A percentile compares a stretch with the other conserved stretches of the same genome.
These are phyloP conservation scores for Penicillium psychrofluorescens DNA, from an alignment of 495 filamentous ascomycete genomes.

Conservation along the genomic window DNA sequence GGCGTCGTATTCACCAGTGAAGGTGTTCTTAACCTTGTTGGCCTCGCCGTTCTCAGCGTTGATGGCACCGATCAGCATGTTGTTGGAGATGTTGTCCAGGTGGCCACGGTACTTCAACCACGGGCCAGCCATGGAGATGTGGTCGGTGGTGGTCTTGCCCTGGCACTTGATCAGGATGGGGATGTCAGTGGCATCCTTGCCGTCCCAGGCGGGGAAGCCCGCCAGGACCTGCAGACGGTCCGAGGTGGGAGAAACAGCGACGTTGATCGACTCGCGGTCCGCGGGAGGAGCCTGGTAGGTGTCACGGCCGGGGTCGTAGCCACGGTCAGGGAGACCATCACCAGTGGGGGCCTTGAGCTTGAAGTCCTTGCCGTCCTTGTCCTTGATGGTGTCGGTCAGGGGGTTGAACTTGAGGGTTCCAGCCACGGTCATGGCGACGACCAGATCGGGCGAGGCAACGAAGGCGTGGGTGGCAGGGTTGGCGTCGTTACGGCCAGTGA, in stretches of 20 bases:
- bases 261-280: constrained; percentile 63
- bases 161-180: constrained; percentile 96
- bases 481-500: constrained; percentile 97
- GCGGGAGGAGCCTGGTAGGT: constrained; percentile 95
- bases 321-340: constrained; percentile 68
- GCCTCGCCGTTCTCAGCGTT: constrained; percentile 94
- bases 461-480: constrained; percentile 99
- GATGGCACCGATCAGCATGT: constrained; percentile 98
- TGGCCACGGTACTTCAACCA: constrained; percentile 99
- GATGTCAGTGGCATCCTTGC: constrained; percentile 81
- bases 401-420: constrained; percentile 96
- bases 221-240: constrained; percentile 91
- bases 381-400: constrained; percentile 87
- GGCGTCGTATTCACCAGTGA: constrained; percentile 73
- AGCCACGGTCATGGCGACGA: constrained; percentile 85
- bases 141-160: constrained; percentile 98
- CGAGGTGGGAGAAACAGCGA: constrained; percentile 80
- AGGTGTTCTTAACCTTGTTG: constrained; percentile 94
- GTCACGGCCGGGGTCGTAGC: constrained; percentile 89
- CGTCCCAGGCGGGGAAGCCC: constrained; percentile 85
- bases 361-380: constrained; percentile 97
- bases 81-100: constrained; percentile 99
- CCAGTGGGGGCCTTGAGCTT: constrained; percentile 72
- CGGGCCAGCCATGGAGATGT: constrained; percentile 96
- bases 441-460: constrained; percentile 95